Evolutionary conservation across 768 basidiomycete genomes (phyloP), one percentile per base, ranked within the genome.

Genomic region (Leccinum aurantiacum): DNA sequence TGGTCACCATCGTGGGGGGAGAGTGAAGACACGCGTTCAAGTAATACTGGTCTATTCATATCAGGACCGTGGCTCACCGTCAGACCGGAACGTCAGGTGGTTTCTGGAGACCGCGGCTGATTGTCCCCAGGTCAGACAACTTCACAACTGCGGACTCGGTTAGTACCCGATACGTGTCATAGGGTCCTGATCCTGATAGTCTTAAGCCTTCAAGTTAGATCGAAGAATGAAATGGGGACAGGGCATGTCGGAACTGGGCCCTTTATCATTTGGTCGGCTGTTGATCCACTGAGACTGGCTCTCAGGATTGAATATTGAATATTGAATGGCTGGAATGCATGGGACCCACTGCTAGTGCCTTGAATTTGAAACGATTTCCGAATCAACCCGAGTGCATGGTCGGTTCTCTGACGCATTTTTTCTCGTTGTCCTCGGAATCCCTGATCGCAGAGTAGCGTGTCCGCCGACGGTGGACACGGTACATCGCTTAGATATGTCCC

Each of bases 341-440:
- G 25, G 6, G 51, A 57, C 37, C 29, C 47, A 38, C 51, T 37
- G 9, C 44, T 5, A 19, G n/a, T 41, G 31, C 37, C 14, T 25
- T 29, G 29, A 51, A 53, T 54, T 66, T 62, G 58, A 33, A 63
- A 56, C 24, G 44, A 24, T 0, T 22, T n/a, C 19, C 19, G 33
- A 35, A 54, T 35, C 37, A n/a, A n/a, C 55, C 37, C 41, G 49
- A 51, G 31, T 55, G 29, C 24, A 19, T 54, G 50, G 37, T 44
- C 41, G 33, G 37, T 27, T 25, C n/a, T 53, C 51, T 57, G 50
- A n/a, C 48, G 22, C 33, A 24, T 22, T 27, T 53, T 48, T 47
- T 44, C n/a, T 57, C 19, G 33, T 50, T 49, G 44, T 49, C 53
- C 53, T 65, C 57, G 57, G 48, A 56, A 56, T 57, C 60, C 53